Base-by-base conservation (phyloP, 148 eudicot genomes). In the Dianthus caryophyllus region DNA sequence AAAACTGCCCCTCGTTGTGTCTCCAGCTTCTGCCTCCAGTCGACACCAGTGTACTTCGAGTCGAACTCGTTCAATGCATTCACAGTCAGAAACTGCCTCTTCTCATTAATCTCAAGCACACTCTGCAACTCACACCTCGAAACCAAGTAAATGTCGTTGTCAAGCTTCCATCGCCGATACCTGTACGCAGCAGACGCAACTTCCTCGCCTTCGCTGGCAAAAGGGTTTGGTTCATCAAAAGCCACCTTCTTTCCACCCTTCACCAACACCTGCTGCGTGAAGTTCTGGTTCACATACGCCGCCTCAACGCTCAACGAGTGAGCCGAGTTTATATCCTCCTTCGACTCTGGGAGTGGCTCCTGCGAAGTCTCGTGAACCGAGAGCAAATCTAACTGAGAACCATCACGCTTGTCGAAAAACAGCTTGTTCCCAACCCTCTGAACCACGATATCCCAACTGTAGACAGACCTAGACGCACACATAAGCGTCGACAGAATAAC, bases 1-100 rank as follows among this genome's bases (percentile, higher is more conserved):
- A 94, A 85, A 13, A 94, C 98, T 13, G 98, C 98, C 20, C 98
- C 98, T 55, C 96, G 82, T 46, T 94, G 98, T 0, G 98, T 94
- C 75, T 90, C 98, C 76, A 94, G 68, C 81, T 90, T 94, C 81
- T 83, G 89, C 82, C 96, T 90, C 97, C 98, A 94, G 50, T 94
- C 96, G 9, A 93, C 90, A 26, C 98, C 98, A 0, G 97, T 83
- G 56, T 87, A 94, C 81, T 94, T 94, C 0, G 96, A 72, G 76
- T 94, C 98, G 55, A 90, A 94, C 79, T 94, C 98, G 67, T 94
- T 94, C 77, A 94, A 69, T 0, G 98, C 96, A 77, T 94, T 94
- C 5, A 87, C 47, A 0, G 98, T 94, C 49, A 94, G 60, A 55
- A 77, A 94, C 33, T 87, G 88, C 68, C 78, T 83, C 81, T 88